Evolutionary conservation across 352 stramenopile genomes (phyloP), one percentile per base, ranked within the genome.

Genomic region (Aphanomyces cochlioides): DNA sequence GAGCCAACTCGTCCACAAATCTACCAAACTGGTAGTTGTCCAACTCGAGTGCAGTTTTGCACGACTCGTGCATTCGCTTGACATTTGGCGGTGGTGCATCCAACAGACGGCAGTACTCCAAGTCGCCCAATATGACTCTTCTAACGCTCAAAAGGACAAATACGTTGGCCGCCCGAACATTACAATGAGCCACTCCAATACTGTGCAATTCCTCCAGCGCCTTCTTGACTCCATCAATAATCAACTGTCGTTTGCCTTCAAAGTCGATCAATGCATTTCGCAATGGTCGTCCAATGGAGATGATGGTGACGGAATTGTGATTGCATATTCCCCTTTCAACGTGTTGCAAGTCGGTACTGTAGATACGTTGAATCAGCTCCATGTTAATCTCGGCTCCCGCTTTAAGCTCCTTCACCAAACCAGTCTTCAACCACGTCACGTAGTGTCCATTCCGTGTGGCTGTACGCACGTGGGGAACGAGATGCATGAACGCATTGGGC

Each of bases 11-110:
- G 50, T 58, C 50, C 50, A 37, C 15, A 58, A 58, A 19, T 1
- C 1, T 1, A 19, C 15, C 21, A 8, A 58, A 58, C 50, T 58
- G 50, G 3, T 36, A 58, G 13, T 37, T 36, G 50, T 58, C 50
- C 50, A 58, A 58, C 50, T 58, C 50, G 50, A 8, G 50, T 36
- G 7, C 50, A 19, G 50, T 58, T 58, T 58, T 58, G 21, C 50
- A 58, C 36, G 50, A 12, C 15, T 37, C 2, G 50, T 36, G 50
- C 2, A 58, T 1, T 2, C 50, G 21, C 2, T 58, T 58, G 50
- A 58, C 21, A 2, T 58, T 58, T 58, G 50, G 50, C 3, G 50
- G 50, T 12, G 50, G 7, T 58, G 50, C 50, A 19, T 58, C 1
- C 50, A 58, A 19, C 2, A 1, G 7, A 1, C 50, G 50, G 3